Conservation (phyloP, 306 rosid species). For the Malus sieversii region DNA sequence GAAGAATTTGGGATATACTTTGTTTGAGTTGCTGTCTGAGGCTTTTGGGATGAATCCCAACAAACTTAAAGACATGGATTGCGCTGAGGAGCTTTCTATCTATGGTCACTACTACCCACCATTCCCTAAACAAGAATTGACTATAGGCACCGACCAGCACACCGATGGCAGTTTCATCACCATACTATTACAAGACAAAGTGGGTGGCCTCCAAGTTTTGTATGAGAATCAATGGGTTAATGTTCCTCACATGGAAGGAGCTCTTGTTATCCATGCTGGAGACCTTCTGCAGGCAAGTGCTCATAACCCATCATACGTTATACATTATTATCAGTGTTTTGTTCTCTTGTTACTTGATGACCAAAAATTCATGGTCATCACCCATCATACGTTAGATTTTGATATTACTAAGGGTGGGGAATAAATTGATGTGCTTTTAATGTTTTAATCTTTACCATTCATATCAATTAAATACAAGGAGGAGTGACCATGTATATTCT, state of each 20-base stretch:
- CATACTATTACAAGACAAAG: slow-evolving; percentile 36
- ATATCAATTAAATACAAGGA: neutral
- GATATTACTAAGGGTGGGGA: too few species aligned
- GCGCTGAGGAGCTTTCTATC: neutral
- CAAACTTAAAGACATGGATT: slow-evolving; percentile 13
- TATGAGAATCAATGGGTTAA: slow-evolving; percentile 2
- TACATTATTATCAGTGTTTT: neutral
- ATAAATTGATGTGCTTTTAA: too few species aligned
- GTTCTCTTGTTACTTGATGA: too few species aligned
- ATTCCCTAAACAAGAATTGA: neutral
- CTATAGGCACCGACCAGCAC: slow-evolving; percentile 20
- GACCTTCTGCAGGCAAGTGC: slow-evolving; percentile 12
- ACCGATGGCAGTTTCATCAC: slow-evolving; percentile 31
- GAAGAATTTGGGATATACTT: slow-evolving; percentile 13
- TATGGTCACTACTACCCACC: slow-evolving; percentile 7
- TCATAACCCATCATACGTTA: too few species aligned
- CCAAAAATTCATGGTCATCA: too few species aligned
- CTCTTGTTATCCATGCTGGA: slow-evolving; percentile 1
- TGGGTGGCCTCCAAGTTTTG: slow-evolving; percentile 43
- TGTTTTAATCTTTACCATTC: too few species aligned
- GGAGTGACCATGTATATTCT: too few species aligned
- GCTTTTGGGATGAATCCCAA: slow-evolving; percentile 25
- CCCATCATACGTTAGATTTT: too few species aligned
- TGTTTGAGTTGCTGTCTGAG: slow-evolving; percentile 44
- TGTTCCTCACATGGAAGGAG: neutral